Evolutionary conservation across 2,329 filamentous ascomycete species (phyloP).

Genomic region (Colletotrichum cordylinicola): DNA sequence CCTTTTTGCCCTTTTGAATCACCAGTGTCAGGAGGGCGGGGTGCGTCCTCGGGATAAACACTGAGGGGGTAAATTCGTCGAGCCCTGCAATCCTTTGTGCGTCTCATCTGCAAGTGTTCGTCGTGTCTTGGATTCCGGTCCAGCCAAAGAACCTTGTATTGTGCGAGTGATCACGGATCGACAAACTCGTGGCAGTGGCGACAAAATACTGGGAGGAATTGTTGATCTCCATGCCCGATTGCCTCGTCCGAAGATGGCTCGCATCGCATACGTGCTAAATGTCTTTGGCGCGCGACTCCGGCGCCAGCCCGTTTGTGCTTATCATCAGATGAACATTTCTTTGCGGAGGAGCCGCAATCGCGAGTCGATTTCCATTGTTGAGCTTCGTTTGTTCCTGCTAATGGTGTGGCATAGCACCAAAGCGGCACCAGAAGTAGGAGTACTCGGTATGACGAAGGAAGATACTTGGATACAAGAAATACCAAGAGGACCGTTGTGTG

Average conservation of each 20-base stretch:
- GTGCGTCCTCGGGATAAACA: not conserved
- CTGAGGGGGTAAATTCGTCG: not conserved
- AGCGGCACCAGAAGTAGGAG: not conserved
- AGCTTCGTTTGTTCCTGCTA: not conserved
- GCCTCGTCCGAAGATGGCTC: not conserved
- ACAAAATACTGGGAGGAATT: not conserved
- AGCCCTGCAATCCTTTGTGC: not conserved
- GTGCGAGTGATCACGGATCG: not conserved
- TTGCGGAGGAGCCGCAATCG: not conserved
- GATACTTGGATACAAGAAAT: not conserved
- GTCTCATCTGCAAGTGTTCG: not conserved
- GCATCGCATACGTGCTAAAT: not conserved
- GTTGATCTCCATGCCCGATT: not conserved
- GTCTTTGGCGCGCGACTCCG: not conserved
- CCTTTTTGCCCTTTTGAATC: not conserved
- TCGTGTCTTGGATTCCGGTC: not conserved
- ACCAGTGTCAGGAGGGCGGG: not conserved
- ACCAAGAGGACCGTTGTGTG: not conserved
- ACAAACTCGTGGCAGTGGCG: not conserved
- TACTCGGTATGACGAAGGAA: not conserved
- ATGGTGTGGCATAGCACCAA: not conserved
- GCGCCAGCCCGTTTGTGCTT: not conserved
- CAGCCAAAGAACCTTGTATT: not conserved
- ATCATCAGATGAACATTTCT: not conserved
- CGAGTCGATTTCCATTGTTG: not conserved